These are phyloP conservation scores for Turnera subulata DNA, from an alignment of 345 rosid genomes.

Conservation along the genomic window DNA sequence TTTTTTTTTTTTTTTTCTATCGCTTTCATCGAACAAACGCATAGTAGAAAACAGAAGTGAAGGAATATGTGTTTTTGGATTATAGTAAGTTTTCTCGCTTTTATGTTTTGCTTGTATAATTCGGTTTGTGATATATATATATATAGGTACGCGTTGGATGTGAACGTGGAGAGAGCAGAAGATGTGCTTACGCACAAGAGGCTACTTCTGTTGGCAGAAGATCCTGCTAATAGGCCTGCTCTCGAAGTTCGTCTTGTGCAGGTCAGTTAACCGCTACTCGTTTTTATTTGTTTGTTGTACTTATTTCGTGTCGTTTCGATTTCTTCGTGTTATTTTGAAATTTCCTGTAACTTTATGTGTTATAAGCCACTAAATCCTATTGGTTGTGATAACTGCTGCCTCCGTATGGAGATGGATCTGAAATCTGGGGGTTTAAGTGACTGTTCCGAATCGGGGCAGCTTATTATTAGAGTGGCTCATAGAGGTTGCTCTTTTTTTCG, in stretches of 20 bases:
- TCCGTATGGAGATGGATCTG: no score
- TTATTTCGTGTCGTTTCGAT: background rate
- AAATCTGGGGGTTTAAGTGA: no score
- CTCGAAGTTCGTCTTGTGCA: conserved; percentile 88
- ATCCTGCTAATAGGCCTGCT: conserved; percentile 68
- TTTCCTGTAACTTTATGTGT: background rate
- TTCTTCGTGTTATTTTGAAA: background rate
- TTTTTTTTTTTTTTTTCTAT: background rate
- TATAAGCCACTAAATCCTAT: background rate
- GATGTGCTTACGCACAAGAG: conserved; percentile 84
- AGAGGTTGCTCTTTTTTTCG: background rate
- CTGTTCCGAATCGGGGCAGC: no score
- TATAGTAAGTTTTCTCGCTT: no score
- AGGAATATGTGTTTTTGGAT: no score
- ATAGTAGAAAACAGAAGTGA: no score
- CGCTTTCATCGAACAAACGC: no score
- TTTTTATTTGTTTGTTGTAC: background rate
- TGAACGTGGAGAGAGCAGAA: conserved; percentile 95
- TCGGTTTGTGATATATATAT: conserved; percentile 16
- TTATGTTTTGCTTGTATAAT: no score
- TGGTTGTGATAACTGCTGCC: no score
- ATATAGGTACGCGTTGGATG: conserved; percentile 83
- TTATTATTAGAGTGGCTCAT: background rate
- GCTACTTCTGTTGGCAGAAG: conserved; percentile 69
- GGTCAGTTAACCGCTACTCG: conserved; percentile 31